Conservation (phyloP, 768 basidiomycete species). For the Tulasnella calospora region DNA sequence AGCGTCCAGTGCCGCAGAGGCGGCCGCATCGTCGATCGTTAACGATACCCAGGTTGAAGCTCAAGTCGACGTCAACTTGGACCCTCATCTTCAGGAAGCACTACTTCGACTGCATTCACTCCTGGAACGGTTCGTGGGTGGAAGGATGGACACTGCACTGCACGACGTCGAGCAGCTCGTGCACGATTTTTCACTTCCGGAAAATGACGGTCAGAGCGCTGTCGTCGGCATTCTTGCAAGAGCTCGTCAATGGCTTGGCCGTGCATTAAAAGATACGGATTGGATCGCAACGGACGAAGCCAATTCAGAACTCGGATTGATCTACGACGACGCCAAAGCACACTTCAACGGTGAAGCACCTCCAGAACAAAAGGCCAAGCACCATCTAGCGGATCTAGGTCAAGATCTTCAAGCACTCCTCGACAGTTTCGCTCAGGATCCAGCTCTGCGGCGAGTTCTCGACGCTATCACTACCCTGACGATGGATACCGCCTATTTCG, state of each 20-base stretch:
- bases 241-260: slow-evolving; percentile 10
- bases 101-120: neutral
- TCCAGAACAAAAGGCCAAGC: slow-evolving; percentile 15
- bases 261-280: neutral
- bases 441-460: slow-evolving; percentile 5
- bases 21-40: neutral
- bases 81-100: slow-evolving; percentile 16
- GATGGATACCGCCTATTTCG: slow-evolving; percentile 12
- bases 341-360: neutral
- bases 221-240: neutral
- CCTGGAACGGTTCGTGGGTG: slow-evolving; percentile 20
- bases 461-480: neutral
- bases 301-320: neutral
- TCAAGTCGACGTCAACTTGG: slow-evolving; percentile 4
- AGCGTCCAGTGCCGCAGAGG: neutral
- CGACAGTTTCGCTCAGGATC: neutral
- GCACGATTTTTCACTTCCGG: neutral
- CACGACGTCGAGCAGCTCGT: slow-evolving; percentile 2
- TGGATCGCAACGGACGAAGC: slow-evolving; percentile 4
- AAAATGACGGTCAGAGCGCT: neutral
- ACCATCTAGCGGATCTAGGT: neutral
- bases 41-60: slow-evolving; percentile 10
- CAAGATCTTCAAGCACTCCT: neutral
- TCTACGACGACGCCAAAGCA: slow-evolving; percentile 14
- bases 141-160: neutral